phyloP scores from a whole-genome alignment of 2,329 filamentous ascomycete genomes.

The Apiospora koreana region DNA sequence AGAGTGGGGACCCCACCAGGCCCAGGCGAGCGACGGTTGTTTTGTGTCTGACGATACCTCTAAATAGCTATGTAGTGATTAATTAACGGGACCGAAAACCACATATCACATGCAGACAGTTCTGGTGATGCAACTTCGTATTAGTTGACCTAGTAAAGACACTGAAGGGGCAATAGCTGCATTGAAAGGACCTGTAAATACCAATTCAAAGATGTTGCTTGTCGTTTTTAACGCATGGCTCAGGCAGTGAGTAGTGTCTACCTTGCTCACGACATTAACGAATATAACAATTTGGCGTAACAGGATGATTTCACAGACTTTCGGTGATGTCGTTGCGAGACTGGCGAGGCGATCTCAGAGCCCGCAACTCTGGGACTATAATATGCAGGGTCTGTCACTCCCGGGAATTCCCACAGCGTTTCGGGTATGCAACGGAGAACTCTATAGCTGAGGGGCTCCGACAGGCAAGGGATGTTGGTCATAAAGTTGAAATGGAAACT shows the following conservation, averaged over 20 bases:
- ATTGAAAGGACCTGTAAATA: neutral
- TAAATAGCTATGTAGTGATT: neutral
- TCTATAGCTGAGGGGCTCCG: neutral
- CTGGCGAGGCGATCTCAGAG: neutral
- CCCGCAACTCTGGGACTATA: neutral
- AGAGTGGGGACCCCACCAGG: neutral
- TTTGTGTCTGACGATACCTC: slow-evolving; percentile 2
- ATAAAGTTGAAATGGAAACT: neutral
- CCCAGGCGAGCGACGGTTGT: neutral
- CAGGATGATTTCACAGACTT: too few relatives aligned
- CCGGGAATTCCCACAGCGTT: neutral
- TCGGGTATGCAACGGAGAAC: neutral
- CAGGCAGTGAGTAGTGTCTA: too few relatives aligned
- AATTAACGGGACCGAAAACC: neutral
- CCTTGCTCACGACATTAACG: too few relatives aligned
- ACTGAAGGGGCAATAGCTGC: neutral
- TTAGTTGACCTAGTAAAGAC: neutral
- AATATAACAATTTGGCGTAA: too few relatives aligned
- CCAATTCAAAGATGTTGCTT: too few relatives aligned
- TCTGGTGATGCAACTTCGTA: neutral
- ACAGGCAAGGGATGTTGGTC: neutral
- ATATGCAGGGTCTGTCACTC: neutral
- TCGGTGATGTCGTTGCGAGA: neutral
- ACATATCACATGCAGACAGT: neutral
- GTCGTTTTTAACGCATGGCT: too few relatives aligned